Conservation (phyloP, 495 filamentous ascomycete species). For the Clavariopsis aquatica region DNA sequence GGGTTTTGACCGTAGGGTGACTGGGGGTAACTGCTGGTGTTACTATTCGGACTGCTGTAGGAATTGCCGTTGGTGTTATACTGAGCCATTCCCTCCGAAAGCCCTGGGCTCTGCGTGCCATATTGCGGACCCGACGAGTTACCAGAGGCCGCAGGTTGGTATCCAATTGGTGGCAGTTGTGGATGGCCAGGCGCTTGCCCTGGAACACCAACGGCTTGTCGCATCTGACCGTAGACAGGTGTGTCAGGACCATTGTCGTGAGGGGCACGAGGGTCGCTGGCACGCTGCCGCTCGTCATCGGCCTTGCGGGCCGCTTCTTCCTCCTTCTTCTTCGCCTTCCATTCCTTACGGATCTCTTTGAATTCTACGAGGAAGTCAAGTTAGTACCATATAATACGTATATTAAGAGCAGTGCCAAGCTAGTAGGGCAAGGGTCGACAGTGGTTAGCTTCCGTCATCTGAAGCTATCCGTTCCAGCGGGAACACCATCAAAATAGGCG, state of each 20-base stretch:
- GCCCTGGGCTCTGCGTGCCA: conserved; percentile 58
- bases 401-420: conserved; percentile 35
- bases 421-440: conserved; percentile 35
- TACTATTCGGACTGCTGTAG: conserved; percentile 57
- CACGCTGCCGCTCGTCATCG: conserved; percentile 82
- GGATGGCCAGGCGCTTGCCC: conserved; percentile 49
- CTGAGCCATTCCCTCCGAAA: conserved; percentile 60
- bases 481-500: conserved; percentile 40
- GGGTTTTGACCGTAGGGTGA: conserved; percentile 74
- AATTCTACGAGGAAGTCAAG: conserved; percentile 66
- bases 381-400: conserved; percentile 36
- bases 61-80: conserved; percentile 54
- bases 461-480: conserved; percentile 40
- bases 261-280: conserved; percentile 58
- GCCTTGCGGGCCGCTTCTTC: conserved; percentile 88
- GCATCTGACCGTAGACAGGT: conserved; percentile 42
- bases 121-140: conserved; percentile 58
- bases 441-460: conserved; percentile 38
- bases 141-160: conserved; percentile 58
- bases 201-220: conserved; percentile 25
- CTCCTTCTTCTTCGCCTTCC: conserved; percentile 99
- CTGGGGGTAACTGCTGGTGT: conserved; percentile 60
- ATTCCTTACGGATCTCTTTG: conserved; percentile 98
- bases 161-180: conserved; percentile 86
- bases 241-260: conserved; percentile 51